Evolutionary conservation across 2,329 filamentous ascomycete species (phyloP).

Genomic region (Periconia sp.): DNA sequence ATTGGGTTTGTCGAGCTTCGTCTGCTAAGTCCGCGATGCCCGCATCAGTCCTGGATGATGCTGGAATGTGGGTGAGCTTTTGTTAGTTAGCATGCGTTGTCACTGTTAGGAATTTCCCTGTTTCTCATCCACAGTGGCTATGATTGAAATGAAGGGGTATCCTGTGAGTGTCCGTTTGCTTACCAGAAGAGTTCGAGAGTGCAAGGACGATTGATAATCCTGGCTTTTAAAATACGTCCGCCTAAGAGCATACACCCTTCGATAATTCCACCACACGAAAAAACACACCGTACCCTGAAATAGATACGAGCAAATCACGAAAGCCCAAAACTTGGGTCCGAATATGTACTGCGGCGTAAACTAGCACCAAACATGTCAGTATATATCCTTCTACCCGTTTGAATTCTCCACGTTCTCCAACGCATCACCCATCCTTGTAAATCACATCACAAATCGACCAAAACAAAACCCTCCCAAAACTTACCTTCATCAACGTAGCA

Average conservation of each 20-base stretch:
- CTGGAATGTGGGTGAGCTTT: conserved; percentile 80
- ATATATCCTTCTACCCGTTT: neutral
- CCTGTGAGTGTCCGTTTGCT: conserved; percentile 1
- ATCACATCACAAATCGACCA: too few relatives aligned
- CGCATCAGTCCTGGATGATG: conserved; percentile 74
- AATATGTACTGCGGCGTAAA: conserved; percentile 63
- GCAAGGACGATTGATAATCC: conserved; percentile 85
- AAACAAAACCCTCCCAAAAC: neutral
- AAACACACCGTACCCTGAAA: conserved; percentile 73
- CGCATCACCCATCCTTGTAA: neutral
- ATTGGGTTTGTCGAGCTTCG: conserved; percentile 71
- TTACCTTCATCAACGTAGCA: conserved; percentile 39
- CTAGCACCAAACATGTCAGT: conserved; percentile 25
- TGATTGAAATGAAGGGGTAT: too few relatives aligned
- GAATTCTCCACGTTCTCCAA: neutral
- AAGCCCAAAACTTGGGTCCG: conserved; percentile 57
- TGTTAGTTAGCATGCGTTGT: conserved; percentile 1
- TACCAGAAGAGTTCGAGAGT: conserved; percentile 66
- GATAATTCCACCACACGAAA: conserved; percentile 90
- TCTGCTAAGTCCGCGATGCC: conserved; percentile 86
- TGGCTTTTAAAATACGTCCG: conserved; percentile 79
- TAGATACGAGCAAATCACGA: conserved; percentile 60
- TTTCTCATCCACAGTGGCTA: neutral
- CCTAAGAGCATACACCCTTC: conserved; percentile 67
- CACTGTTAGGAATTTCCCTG: neutral